A percentile compares a stretch with the other conserved stretches of the same genome.
Evolutionary conservation across 352 stramenopile species (phyloP).

Genomic region (Phytophthora rubi): DNA sequence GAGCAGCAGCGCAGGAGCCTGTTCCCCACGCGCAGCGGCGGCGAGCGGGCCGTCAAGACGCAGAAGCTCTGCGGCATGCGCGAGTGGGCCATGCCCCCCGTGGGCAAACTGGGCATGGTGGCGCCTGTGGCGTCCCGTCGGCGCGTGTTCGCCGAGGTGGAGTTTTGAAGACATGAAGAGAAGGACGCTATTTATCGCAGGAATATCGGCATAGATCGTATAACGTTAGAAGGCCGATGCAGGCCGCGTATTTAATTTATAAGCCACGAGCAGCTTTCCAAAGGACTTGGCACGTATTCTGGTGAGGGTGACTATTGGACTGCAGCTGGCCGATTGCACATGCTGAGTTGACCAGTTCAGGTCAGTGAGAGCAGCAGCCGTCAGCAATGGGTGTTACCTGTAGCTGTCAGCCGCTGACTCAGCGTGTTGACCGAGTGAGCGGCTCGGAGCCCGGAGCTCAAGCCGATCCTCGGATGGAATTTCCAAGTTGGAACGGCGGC

Average conservation of each 20-base stretch:
- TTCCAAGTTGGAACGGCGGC: constrained; percentile 15
- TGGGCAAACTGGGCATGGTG: constrained; percentile 49
- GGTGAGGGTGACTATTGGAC: too few species aligned
- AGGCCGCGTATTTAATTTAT: constrained; percentile 46
- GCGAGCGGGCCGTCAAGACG: constrained; percentile 52
- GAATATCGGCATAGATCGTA: constrained; percentile 31
- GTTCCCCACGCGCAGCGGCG: constrained; percentile 41
- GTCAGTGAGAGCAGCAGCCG: constrained; percentile 15
- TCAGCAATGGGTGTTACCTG: constrained; percentile 8
- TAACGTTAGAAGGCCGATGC: constrained; percentile 19
- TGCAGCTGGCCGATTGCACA: not conserved
- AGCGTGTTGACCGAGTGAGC: constrained; percentile 1
- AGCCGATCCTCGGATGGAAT: constrained; percentile 16
- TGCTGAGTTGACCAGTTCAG: constrained; percentile 24
- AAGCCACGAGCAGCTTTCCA: constrained; percentile 14
- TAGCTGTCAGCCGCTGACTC: not conserved
- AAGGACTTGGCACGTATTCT: too few species aligned
- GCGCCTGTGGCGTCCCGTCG: constrained; percentile 54
- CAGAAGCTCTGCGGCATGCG: constrained; percentile 64
- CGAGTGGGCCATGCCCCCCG: constrained; percentile 51
- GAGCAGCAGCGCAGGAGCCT: constrained; percentile 33
- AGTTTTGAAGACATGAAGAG: constrained; percentile 48
- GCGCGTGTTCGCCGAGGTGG: constrained; percentile 81
- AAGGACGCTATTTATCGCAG: constrained; percentile 33
- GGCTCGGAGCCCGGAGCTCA: not conserved